Conservation (phyloP, 176 grass and related monocot species). For the Eragrostis nindensis region DNA sequence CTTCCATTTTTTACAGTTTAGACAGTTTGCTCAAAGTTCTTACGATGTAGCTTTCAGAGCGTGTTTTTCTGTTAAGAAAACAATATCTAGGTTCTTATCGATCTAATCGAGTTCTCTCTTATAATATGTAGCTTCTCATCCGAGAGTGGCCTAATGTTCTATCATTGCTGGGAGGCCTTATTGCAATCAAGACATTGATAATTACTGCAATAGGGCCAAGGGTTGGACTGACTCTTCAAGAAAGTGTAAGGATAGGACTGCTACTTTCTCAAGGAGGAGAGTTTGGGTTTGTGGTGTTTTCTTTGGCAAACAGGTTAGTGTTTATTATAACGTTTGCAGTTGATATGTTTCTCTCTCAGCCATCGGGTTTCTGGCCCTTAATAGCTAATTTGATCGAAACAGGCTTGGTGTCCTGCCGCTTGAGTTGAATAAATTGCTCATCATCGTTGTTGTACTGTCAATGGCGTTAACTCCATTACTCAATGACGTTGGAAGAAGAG, state of each 20-base stretch:
- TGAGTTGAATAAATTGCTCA: conserved; percentile 97
- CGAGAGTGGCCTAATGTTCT: conserved; percentile 98
- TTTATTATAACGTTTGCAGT: not conserved
- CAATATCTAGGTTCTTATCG: not conserved
- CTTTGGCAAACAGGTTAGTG: conserved; percentile 73
- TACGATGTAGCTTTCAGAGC: not conserved
- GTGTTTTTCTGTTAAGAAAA: not conserved
- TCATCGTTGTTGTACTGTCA: conserved; percentile 95
- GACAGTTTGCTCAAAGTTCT: not conserved
- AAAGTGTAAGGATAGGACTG: conserved; percentile 92
- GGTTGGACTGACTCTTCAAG: conserved; percentile 90
- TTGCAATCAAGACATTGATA: conserved; percentile 89
- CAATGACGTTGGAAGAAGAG: conserved; percentile 85
- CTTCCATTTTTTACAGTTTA: not conserved
- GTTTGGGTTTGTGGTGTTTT: conserved; percentile 98
- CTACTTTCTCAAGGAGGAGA: conserved; percentile 99
- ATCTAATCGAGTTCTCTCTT: not conserved
- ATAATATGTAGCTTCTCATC: conserved; percentile 78
- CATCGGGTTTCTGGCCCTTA: not conserved
- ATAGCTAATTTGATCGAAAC: conserved; percentile 32
- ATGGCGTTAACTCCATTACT: conserved; percentile 96
- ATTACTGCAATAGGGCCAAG: conserved; percentile 86
- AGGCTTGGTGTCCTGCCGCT: conserved; percentile 97
- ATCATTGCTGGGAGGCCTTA: conserved; percentile 74
- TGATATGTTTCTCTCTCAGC: not conserved